phyloP scores from a whole-genome alignment of 345 rosid genomes.

The Kernera saxatilis region DNA sequence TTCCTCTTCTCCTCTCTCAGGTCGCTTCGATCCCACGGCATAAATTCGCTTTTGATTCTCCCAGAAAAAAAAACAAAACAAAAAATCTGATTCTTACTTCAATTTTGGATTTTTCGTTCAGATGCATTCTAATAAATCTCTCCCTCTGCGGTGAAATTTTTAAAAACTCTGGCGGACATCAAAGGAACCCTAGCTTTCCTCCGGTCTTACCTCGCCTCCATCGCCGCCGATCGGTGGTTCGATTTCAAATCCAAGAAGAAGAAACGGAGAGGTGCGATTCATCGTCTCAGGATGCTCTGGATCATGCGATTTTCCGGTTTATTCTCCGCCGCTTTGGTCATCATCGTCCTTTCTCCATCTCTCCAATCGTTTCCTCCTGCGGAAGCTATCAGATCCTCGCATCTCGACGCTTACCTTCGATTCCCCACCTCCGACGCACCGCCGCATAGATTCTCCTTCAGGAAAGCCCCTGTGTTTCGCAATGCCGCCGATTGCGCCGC shows the following conservation, averaged over 20 bases:
- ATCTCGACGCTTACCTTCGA: conserved; percentile 45
- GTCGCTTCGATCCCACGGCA: conserved; percentile 33
- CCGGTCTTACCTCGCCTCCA: conserved; percentile 28
- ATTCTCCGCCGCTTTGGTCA: conserved; percentile 63
- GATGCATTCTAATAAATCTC: conserved; percentile 2
- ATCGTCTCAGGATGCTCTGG: conserved; percentile 61
- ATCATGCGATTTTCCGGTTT: conserved; percentile 61
- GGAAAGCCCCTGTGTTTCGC: conserved; percentile 52
- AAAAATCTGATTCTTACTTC: neutral
- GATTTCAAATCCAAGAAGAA: conserved; percentile 41
- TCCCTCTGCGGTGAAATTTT: neutral
- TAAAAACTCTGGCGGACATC: conserved; percentile 48
- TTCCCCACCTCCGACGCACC: conserved; percentile 25
- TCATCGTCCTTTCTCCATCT: conserved; percentile 78
- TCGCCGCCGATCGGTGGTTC: conserved; percentile 39
- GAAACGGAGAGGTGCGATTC: conserved; percentile 34
- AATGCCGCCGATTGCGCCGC: conserved; percentile 81
- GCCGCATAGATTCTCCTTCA: conserved; percentile 49
- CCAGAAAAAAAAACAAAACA: neutral
- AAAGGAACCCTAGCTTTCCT: conserved; percentile 44
- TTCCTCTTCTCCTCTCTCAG: conserved; percentile 28
- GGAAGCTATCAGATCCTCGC: conserved; percentile 79
- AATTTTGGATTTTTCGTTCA: neutral
- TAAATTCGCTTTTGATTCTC: neutral
- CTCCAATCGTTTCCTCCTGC: conserved; percentile 90